phyloP scores from a whole-genome alignment of 768 basidiomycete species.

The Trametes meyenii region DNA sequence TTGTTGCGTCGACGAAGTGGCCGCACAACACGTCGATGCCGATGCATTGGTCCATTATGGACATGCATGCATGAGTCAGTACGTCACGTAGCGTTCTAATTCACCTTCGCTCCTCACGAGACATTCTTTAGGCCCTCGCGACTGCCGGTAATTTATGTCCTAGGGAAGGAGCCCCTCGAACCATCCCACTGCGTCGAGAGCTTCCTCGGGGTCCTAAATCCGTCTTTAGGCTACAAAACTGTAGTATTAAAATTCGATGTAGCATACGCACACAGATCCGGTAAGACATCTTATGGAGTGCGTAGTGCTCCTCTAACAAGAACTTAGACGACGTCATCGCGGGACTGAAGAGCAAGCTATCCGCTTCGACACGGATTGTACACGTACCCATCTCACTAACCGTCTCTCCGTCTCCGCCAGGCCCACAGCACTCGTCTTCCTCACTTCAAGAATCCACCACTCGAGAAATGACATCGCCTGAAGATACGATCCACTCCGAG shows the following conservation, averaged over 20 bases:
- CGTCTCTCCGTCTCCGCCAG: constrained; percentile 17
- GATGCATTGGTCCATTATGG: constrained; percentile 95
- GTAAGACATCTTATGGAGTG: constrained; percentile 39
- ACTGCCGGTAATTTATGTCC: constrained; percentile 88
- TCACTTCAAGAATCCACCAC: neutral
- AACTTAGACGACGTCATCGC: constrained; percentile 39
- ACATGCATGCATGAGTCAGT: constrained; percentile 95
- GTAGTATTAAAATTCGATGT: constrained; percentile 77
- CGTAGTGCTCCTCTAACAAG: neutral
- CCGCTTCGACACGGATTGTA: constrained; percentile 34
- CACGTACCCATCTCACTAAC: constrained; percentile 40
- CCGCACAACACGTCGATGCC: constrained; percentile 91
- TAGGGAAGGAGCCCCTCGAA: constrained; percentile 75
- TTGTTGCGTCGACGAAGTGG: constrained; percentile 96
- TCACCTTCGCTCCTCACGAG: neutral
- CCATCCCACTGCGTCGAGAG: constrained; percentile 49
- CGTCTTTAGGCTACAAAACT: constrained; percentile 27
- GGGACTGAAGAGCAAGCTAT: constrained; percentile 33
- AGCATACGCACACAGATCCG: constrained; percentile 67
- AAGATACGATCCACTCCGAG: neutral
- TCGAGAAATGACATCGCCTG: neutral
- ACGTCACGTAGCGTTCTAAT: constrained; percentile 34
- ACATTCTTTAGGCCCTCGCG: constrained; percentile 71
- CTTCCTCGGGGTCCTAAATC: constrained; percentile 40
- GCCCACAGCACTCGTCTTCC: neutral